Base-by-base conservation (phyloP, 331 rosid species). In the Pyrus hybrid region DNA sequence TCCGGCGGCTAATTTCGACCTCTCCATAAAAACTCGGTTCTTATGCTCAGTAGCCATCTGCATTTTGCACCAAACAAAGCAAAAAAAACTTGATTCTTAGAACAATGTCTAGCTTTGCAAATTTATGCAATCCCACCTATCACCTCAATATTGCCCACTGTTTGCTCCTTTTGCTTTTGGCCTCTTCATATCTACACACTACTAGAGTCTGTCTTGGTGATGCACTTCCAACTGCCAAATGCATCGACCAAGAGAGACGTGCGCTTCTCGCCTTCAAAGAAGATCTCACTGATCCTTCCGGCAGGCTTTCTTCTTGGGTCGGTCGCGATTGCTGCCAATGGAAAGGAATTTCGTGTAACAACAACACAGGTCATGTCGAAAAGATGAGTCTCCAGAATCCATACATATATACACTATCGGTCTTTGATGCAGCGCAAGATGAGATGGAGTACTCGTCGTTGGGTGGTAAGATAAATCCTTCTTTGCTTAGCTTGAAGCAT, bases 381-480 rank as follows among this genome's bases (percentile, higher is more conserved):
- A 58, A 13, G 57, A 16, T 72, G 5, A 17, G 22, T 22, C 76
- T 71, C 53, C 66, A 9, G 2, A 56, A 32, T 16, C 17, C 37
- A 3, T 63, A 28, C 18, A 6, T 56, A 5, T 45, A 45, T 45
- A 45, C 1, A 0, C 23, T 56, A 8, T 56, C 3, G 12, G 21
- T 7, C 12, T 20, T 18, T 54, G 62, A 56, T 3, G 14, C n/a
- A 54, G 41, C 0, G 17, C 5, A 6, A 6, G 67, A 33, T 7
- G 13, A 58, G 21, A 8, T 28, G 29, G 63, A 71, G 47, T 78
- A 79, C 30, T 80, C 79, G 13, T 80, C 70, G 29, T 49, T 80
- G 70, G 71, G 67, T 7, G 83, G 83, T 70, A 63, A 75, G 73
- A 37, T 76, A 54, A 65, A 22, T 61, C 47, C 17, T 45, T 45